Evolutionary conservation across 352 stramenopile genomes (phyloP).

Genomic region (Phytopythium helicoides): DNA sequence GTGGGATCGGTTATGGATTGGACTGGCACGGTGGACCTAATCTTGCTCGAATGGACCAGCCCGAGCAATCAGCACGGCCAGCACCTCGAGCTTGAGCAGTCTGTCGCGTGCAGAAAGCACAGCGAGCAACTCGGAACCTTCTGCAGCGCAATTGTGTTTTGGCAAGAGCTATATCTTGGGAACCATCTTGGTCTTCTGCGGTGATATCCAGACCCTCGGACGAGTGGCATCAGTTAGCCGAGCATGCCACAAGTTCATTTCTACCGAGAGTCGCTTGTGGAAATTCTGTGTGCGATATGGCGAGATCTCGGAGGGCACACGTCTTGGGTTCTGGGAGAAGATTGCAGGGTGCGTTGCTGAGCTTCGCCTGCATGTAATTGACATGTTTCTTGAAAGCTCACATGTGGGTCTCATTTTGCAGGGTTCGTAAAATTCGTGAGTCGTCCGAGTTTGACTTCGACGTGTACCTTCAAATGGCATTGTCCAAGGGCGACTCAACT

Average conservation of each 20-base stretch:
- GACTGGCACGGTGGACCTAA: too few relatives aligned
- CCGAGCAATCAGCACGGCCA: constrained; percentile 7
- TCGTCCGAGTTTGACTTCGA: constrained; percentile 75
- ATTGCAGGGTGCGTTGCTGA: constrained; percentile 24
- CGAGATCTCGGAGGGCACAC: constrained; percentile 44
- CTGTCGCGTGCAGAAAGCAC: constrained; percentile 11
- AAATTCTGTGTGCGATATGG: constrained; percentile 85
- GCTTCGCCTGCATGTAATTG: not conserved
- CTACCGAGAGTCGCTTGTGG: constrained; percentile 58
- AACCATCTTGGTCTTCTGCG: constrained; percentile 70
- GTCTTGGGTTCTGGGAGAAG: constrained; percentile 80
- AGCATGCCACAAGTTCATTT: constrained; percentile 56
- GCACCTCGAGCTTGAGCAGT: constrained; percentile 15
- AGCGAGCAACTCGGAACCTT: constrained; percentile 3
- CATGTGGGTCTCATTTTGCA: too few relatives aligned
- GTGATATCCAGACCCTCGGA: constrained; percentile 46
- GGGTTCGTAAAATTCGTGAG: constrained; percentile 37
- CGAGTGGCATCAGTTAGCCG: constrained; percentile 54
- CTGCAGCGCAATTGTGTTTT: constrained; percentile 42
- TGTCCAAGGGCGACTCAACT: constrained; percentile 81
- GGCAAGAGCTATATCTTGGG: constrained; percentile 64
- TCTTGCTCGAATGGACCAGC: not conserved
- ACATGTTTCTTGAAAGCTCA: not conserved
- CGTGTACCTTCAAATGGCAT: constrained; percentile 81
- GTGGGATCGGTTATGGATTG: constrained; percentile 5